Evolutionary conservation across 768 basidiomycete species (phyloP).

Genomic region (Boletus rubroflammeus): DNA sequence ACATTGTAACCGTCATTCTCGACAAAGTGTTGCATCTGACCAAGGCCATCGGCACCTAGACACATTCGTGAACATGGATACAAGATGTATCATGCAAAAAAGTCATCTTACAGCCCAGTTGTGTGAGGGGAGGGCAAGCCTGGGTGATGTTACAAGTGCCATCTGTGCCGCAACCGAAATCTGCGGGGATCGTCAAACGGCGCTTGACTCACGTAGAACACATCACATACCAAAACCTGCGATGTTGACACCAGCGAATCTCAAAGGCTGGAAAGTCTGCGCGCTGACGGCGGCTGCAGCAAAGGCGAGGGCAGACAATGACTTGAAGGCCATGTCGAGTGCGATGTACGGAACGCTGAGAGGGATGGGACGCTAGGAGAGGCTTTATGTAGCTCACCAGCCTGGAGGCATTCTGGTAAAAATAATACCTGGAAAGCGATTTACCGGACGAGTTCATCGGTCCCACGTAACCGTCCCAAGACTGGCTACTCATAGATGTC

Average conservation of each 20-base stretch:
- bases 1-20: slow-evolving; percentile 50
- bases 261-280: slow-evolving; percentile 23
- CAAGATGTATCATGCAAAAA: not conserved
- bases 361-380: not conserved
- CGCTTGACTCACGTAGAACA: not conserved
- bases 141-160: slow-evolving; percentile 39
- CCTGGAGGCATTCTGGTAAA: not conserved
- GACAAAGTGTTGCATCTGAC: slow-evolving; percentile 64
- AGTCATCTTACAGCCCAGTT: slow-evolving; percentile 37
- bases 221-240: slow-evolving; percentile 41
- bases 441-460: not conserved
- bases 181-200: slow-evolving; percentile 6
- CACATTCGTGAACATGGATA: not conserved
- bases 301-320: slow-evolving; percentile 12
- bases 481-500: not conserved
- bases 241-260: slow-evolving; percentile 49
- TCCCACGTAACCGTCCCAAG: not conserved
- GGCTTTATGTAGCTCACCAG: slow-evolving; percentile 10
- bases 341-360: not conserved
- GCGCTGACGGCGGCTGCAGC: slow-evolving; percentile 14
- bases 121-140: slow-evolving; percentile 43
- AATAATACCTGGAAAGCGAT: slow-evolving; percentile 3
- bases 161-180: slow-evolving; percentile 48
- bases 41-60: slow-evolving; percentile 19
- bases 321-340: slow-evolving; percentile 17